Conservation (phyloP, 1,139 yeast species). For the Taiozyma sp. region DNA sequence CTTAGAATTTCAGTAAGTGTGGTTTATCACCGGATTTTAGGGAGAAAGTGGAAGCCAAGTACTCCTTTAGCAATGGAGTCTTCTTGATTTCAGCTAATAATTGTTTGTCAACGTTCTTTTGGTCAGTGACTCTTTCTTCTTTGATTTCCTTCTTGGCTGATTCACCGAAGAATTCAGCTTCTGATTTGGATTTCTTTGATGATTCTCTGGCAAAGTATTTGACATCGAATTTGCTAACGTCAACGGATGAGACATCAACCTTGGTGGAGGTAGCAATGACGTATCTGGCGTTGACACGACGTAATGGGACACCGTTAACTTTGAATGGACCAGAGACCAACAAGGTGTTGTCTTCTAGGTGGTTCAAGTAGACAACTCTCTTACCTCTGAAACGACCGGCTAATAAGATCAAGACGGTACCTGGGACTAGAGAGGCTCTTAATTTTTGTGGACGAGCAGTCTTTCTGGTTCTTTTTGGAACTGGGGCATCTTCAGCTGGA, state of each 20-base stretch:
- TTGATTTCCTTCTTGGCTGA: conserved; percentile 69
- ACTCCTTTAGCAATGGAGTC: conserved; percentile 89
- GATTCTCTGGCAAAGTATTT: conserved; percentile 89
- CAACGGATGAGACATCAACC: conserved; percentile 65
- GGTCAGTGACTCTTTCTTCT: conserved; percentile 90
- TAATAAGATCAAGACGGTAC: conserved; percentile 86
- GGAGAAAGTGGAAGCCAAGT: conserved; percentile 86
- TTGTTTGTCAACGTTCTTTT: conserved; percentile 84
- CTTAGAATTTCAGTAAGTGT: conserved; percentile 85
- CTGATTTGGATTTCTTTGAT: conserved; percentile 64
- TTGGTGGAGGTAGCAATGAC: conserved; percentile 93
- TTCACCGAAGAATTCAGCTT: conserved; percentile 83
- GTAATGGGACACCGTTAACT: conserved; percentile 94
- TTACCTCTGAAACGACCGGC: conserved; percentile 98
- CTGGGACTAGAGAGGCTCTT: conserved; percentile 89
- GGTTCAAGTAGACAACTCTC: conserved; percentile 92
- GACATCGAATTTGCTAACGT: conserved; percentile 77
- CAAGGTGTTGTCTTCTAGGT: conserved; percentile 88
- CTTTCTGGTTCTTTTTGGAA: conserved; percentile 72
- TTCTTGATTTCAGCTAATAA: conserved; percentile 83
- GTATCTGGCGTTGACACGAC: conserved; percentile 93
- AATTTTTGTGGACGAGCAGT: conserved; percentile 80
- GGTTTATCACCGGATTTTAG: conserved; percentile 94
- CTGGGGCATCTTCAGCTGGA: conserved; percentile 80
- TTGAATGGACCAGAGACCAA: conserved; percentile 95